phyloP scores from a whole-genome alignment of 2,329 filamentous ascomycete species.

The Aspergillus proliferans region DNA sequence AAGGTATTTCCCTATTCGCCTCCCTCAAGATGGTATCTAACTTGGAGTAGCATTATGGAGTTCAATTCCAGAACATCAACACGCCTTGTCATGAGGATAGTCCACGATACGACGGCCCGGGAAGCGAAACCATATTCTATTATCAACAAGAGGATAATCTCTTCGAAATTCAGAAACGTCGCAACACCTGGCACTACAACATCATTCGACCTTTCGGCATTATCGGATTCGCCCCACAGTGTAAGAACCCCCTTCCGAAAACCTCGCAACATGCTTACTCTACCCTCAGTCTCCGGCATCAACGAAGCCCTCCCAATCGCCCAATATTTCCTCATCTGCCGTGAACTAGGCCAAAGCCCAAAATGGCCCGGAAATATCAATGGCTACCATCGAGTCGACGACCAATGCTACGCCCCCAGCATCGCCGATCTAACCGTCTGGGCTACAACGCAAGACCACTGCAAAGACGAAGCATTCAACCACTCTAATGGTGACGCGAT shows the following conservation, averaged over 20 bases:
- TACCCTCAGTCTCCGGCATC: neutral
- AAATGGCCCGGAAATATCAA: slow-evolving; percentile 4
- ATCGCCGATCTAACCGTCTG: slow-evolving; percentile 4
- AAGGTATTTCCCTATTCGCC: neutral
- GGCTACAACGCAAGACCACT: slow-evolving; percentile 1
- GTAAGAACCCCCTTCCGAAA: neutral
- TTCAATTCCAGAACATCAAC: too few species aligned
- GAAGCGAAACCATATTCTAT: slow-evolving; percentile 1
- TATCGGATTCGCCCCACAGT: slow-evolving; percentile 1
- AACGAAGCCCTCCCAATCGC: slow-evolving; percentile 1
- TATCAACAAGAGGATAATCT: slow-evolving; percentile 3
- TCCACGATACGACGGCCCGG: slow-evolving; percentile 1
- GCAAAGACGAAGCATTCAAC: slow-evolving; percentile 4
- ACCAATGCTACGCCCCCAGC: slow-evolving; percentile 1
- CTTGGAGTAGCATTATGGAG: too few species aligned
- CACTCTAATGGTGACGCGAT: slow-evolving; percentile 2
- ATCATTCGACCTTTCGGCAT: slow-evolving; percentile 4
- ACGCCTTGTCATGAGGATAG: neutral
- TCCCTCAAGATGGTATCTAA: too few species aligned
- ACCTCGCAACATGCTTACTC: neutral
- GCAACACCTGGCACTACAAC: slow-evolving; percentile 2
- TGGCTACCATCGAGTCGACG: slow-evolving; percentile 1
- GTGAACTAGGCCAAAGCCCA: neutral
- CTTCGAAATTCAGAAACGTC: neutral
- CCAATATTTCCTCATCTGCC: slow-evolving; percentile 2